Conservation (phyloP, 2,329 filamentous ascomycete species). For the Diaporthe australafricana region DNA sequence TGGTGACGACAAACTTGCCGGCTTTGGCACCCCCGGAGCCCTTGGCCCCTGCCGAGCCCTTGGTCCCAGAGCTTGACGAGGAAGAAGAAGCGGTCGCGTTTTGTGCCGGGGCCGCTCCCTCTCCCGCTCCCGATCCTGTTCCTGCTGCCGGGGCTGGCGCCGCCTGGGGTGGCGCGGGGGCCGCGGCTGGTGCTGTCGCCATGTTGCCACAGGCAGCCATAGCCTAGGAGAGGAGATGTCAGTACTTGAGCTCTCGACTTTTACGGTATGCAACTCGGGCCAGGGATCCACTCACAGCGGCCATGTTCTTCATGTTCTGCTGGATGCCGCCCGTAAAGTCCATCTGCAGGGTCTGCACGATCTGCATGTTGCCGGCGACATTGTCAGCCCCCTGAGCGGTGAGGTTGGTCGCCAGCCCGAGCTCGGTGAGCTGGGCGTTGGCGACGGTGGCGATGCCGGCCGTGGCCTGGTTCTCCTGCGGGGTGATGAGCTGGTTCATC, state of each 20-base stretch:
- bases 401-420: constrained; percentile 33
- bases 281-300: constrained; percentile 29
- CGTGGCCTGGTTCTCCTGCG: constrained; percentile 34
- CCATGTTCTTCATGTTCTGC: constrained; percentile 40
- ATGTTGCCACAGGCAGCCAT: constrained; percentile 16
- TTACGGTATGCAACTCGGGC: background rate
- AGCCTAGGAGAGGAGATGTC: background rate
- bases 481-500: constrained; percentile 41
- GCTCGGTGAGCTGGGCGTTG: constrained; percentile 37
- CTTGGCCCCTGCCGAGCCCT: background rate
- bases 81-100: background rate
- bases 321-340: constrained; percentile 39
- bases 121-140: background rate
- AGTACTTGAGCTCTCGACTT: background rate
- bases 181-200: constrained; percentile 1
- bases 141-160: background rate
- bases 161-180: background rate
- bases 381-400: constrained; percentile 30
- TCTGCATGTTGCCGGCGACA: constrained; percentile 34
- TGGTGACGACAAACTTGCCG: constrained; percentile 6
- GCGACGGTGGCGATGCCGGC: constrained; percentile 39
- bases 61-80: background rate
- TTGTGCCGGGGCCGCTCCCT: background rate
- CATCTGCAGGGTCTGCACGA: constrained; percentile 32
- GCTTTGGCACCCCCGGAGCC: constrained; percentile 5